phyloP scores from a whole-genome alignment of 116 monocot genomes.

The Iris pallida region DNA sequence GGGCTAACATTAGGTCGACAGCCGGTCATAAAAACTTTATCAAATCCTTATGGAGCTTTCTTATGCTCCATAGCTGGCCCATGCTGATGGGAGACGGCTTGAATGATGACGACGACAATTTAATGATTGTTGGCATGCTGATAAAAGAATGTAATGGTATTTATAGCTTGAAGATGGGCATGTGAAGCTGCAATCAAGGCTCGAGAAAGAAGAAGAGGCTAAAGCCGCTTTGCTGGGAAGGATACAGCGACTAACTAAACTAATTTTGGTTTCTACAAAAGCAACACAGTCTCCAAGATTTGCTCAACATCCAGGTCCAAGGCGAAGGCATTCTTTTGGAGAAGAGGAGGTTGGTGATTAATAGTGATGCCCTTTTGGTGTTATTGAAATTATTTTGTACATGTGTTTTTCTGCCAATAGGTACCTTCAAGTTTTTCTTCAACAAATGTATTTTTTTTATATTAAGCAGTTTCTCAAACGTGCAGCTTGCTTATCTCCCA shows the following conservation, averaged over 20 bases:
- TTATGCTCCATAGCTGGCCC: too few relatives aligned
- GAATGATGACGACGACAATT: too few relatives aligned
- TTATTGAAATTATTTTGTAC: too few relatives aligned
- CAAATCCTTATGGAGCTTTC: too few relatives aligned
- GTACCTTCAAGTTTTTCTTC: slow-evolving; percentile 5
- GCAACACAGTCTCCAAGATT: slow-evolving; percentile 60
- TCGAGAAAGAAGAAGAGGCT: slow-evolving; percentile 94
- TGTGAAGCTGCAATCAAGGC: slow-evolving; percentile 80
- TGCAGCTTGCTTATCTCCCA: slow-evolving; percentile 97
- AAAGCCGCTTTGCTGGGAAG: slow-evolving; percentile 89
- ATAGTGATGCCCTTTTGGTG: background rate
- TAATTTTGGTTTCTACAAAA: slow-evolving; percentile 92
- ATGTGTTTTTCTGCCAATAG: too few relatives aligned
- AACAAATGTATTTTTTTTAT: background rate
- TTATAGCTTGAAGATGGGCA: slow-evolving; percentile 93
- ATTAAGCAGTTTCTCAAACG: slow-evolving; percentile 7
- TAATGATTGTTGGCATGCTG: background rate
- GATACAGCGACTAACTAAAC: slow-evolving; percentile 83
- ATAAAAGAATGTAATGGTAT: slow-evolving; percentile 3
- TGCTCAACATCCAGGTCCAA: slow-evolving; percentile 60
- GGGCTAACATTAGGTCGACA: too few relatives aligned
- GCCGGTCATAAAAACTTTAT: too few relatives aligned
- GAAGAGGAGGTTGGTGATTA: slow-evolving; percentile 82
- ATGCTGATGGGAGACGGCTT: too few relatives aligned
- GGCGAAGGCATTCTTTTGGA: slow-evolving; percentile 91